These are phyloP conservation scores for Tricholoma sp. DNA, from an alignment of 768 basidiomycete species.

Conservation along the genomic window DNA sequence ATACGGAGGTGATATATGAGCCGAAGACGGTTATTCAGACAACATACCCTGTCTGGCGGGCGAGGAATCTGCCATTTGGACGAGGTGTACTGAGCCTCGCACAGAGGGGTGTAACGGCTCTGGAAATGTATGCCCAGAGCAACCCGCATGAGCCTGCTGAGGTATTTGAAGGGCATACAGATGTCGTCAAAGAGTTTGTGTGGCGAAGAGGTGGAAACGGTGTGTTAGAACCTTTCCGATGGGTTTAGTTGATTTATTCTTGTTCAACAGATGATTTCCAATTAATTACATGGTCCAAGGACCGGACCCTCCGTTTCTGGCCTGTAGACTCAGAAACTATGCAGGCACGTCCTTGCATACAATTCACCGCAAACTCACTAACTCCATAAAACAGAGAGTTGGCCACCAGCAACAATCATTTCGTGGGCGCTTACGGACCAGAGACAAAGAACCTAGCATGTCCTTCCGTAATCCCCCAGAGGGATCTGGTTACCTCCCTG, in stretches of 20 bases:
- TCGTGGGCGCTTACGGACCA: conserved; percentile 27
- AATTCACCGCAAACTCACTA: conserved; percentile 2
- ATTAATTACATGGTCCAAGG: conserved; percentile 74
- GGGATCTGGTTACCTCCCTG: conserved; percentile 29
- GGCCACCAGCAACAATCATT: conserved; percentile 33
- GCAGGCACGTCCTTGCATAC: conserved; percentile 39
- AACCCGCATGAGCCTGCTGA: conserved; percentile 49
- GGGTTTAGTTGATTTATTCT: not conserved
- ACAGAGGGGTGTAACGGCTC: conserved; percentile 76
- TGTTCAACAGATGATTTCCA: conserved; percentile 44
- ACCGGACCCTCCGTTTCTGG: conserved; percentile 88
- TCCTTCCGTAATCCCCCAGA: conserved; percentile 58
- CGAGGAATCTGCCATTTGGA: conserved; percentile 89
- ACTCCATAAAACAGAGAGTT: conserved; percentile 37
- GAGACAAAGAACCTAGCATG: conserved; percentile 20
- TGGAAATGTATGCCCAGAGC: conserved; percentile 75
- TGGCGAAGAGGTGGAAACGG: conserved; percentile 74
- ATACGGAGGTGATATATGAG: conserved; percentile 8
- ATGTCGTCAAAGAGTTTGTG: conserved; percentile 97
- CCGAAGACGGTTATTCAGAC: conserved; percentile 60
- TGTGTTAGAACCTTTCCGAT: conserved; percentile 17
- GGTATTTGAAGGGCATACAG: conserved; percentile 81
- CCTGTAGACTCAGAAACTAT: conserved; percentile 70
- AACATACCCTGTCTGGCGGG: conserved; percentile 90
- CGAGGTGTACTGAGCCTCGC: conserved; percentile 82